phyloP scores from a whole-genome alignment of 31 red algal species.

The Asparagopsis taxiformis region DNA sequence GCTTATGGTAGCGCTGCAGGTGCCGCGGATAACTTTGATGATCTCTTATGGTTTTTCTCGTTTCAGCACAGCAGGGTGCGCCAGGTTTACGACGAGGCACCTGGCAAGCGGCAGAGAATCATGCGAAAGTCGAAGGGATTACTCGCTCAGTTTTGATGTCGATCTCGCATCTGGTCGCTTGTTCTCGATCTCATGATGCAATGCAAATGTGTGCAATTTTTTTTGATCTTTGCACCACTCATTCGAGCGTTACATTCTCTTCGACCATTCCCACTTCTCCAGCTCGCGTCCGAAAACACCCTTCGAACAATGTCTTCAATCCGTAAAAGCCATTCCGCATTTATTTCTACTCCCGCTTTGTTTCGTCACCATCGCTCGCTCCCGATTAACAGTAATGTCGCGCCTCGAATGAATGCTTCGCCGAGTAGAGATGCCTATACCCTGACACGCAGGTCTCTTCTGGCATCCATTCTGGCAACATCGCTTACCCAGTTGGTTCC shows the following conservation, averaged over 20 bases:
- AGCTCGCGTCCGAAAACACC: no score
- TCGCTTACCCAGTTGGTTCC: slow-evolving; percentile 4
- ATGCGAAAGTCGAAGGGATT: slow-evolving; percentile 67
- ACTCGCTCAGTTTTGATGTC: slow-evolving; percentile 36
- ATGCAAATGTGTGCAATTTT: no score
- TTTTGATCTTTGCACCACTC: no score
- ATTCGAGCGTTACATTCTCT: no score
- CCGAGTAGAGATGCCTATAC: not conserved
- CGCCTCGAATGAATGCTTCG: not conserved
- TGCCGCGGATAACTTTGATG: slow-evolving; percentile 19
- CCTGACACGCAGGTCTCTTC: slow-evolving; percentile 11
- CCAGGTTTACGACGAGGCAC: slow-evolving; percentile 56
- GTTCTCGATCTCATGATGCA: no score
- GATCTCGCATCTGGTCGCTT: not conserved
- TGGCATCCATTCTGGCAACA: slow-evolving; percentile 5
- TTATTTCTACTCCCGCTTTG: no score
- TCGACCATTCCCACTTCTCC: no score
- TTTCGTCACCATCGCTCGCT: no score
- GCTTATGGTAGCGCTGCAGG: slow-evolving; percentile 34
- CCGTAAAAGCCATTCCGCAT: no score
- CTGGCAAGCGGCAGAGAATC: slow-evolving; percentile 55
- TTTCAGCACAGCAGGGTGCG: slow-evolving; percentile 59
- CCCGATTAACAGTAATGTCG: no score
- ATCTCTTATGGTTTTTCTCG: slow-evolving; percentile 68
- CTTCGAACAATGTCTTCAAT: no score